Percentiles rank a stretch among this genome's conserved stretches.
Conservation (phyloP, 176 grass and related monocot species). For the Avena atlantica region DNA sequence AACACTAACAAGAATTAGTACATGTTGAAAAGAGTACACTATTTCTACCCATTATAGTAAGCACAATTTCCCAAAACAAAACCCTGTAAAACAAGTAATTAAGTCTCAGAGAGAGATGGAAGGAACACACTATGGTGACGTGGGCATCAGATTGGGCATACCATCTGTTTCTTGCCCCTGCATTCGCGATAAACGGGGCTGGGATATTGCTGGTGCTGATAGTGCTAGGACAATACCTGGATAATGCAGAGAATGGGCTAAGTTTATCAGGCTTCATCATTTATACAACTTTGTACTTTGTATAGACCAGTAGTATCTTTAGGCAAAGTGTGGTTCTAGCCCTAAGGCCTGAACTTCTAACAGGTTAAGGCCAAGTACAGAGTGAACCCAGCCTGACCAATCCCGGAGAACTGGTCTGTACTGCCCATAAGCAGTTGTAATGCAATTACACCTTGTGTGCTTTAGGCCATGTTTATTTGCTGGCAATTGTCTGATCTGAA, state of each 20-base stretch:
- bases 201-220: not conserved
- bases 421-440: not conserved
- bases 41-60: conserved; percentile 8
- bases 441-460: conserved; percentile 1
- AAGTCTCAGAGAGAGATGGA: not conserved
- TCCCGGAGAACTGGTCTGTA: not conserved
- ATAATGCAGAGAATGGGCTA: not conserved
- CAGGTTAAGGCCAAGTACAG: not conserved
- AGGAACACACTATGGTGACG: not conserved
- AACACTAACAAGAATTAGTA: not conserved
- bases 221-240: not conserved
- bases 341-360: not conserved
- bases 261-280: not conserved
- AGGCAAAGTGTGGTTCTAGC: not conserved
- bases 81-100: not conserved
- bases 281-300: not conserved
- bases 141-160: not conserved
- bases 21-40: not conserved
- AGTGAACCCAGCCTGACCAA: not conserved
- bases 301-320: not conserved
- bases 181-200: not conserved
- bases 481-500: not conserved
- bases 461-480: not conserved
- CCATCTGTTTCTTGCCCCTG: not conserved
- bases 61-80: not conserved